phyloP scores from a whole-genome alignment of 805 yeast genomes.

The Kluyveromyces lactis region DNA sequence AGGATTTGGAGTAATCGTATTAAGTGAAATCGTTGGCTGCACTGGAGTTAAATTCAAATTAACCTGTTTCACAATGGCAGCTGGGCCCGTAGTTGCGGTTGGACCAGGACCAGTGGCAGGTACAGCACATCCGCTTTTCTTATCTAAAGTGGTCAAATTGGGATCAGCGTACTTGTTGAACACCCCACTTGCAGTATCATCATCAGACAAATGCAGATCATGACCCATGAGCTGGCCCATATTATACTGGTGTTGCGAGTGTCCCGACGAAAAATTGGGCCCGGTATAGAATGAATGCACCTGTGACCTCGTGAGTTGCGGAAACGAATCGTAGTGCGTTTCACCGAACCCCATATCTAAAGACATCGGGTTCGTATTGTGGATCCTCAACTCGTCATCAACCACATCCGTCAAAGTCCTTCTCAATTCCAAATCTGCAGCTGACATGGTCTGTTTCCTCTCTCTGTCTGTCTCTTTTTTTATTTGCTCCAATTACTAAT shows the following conservation, averaged over 20 bases:
- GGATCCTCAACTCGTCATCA: constrained; percentile 23
- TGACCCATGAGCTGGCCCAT: not conserved
- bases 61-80: constrained; percentile 4
- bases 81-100: not conserved
- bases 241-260: not conserved
- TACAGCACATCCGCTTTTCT: not conserved
- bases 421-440: constrained; percentile 9
- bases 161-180: constrained; percentile 30
- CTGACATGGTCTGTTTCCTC: not conserved
- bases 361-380: not conserved
- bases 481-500: no score
- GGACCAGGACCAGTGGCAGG: not conserved
- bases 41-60: constrained; percentile 10
- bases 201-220: not conserved
- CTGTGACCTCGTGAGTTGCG: not conserved
- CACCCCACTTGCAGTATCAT: constrained; percentile 4
- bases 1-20: constrained; percentile 12
- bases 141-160: constrained; percentile 22
- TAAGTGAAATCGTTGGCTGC: constrained; percentile 22
- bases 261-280: not conserved
- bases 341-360: not conserved
- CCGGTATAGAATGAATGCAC: not conserved
- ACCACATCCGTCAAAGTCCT: constrained; percentile 29
- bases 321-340: not conserved
- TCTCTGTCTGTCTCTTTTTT: not conserved